Conservation (phyloP, 805 yeast species). For the Candida tallmaniae region DNA sequence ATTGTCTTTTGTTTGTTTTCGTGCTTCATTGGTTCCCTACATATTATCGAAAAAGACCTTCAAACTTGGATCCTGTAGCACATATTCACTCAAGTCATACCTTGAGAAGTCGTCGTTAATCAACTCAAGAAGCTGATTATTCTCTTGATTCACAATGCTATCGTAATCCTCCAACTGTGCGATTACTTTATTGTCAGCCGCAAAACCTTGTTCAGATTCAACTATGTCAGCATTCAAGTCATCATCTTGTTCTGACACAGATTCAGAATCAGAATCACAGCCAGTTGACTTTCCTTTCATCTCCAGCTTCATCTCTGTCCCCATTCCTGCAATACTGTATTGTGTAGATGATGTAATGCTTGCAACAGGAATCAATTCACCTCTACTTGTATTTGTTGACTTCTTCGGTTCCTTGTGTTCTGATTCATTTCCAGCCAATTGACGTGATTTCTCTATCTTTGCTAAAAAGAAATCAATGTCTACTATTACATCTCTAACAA, state of each 20-base stretch:
- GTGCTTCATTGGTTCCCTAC: too few relatives aligned
- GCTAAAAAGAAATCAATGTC: slow-evolving; percentile 2
- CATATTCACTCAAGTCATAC: slow-evolving; percentile 3
- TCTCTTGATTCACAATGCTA: too few relatives aligned
- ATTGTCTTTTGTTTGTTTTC: too few relatives aligned
- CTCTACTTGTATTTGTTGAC: too few relatives aligned
- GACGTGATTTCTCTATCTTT: slow-evolving; percentile 4
- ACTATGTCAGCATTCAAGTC: too few relatives aligned
- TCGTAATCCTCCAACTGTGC: too few relatives aligned
- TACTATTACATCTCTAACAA: slow-evolving; percentile 8
- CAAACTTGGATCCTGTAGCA: slow-evolving; percentile 3
- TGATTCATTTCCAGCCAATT: too few relatives aligned
- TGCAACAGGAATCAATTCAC: background rate
- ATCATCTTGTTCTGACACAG: too few relatives aligned
- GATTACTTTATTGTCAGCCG: too few relatives aligned
- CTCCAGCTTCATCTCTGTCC: background rate
- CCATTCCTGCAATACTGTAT: slow-evolving; percentile 1
- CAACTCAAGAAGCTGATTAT: slow-evolving; percentile 1
- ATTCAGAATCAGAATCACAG: too few relatives aligned
- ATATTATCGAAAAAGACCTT: background rate
- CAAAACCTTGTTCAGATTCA: too few relatives aligned
- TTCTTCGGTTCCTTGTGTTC: too few relatives aligned
- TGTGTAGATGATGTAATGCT: slow-evolving; percentile 5
- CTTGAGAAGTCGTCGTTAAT: slow-evolving; percentile 3
- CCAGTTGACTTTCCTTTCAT: slow-evolving; percentile 1